Percentiles rank a stretch among this genome's conserved stretches.
These are phyloP conservation scores for Candida pseudoviswanathii DNA, from an alignment of 1,139 yeast species.

Conservation along the genomic window DNA sequence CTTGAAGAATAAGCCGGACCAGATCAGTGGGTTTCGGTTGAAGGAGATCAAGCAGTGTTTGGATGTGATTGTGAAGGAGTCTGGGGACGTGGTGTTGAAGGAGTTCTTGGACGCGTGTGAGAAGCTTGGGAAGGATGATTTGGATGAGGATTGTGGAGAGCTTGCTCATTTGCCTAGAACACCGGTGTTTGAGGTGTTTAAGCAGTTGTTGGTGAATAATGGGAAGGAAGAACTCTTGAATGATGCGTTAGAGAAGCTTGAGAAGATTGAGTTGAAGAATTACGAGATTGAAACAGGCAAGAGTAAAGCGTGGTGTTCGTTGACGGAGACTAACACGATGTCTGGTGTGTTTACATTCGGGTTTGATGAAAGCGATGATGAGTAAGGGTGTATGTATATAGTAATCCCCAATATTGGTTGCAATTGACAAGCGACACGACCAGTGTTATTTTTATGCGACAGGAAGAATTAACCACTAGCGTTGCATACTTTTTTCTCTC, in stretches of 20 bases:
- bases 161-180: constrained; percentile 39
- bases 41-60: constrained; percentile 48
- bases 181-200: constrained; percentile 62
- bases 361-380: constrained; percentile 29
- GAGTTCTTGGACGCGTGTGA: constrained; percentile 22
- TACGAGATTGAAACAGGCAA: constrained; percentile 20
- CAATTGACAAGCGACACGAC: neutral
- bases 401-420: too few species aligned
- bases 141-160: constrained; percentile 50
- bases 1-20: constrained; percentile 64
- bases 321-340: constrained; percentile 16
- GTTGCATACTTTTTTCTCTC: neutral
- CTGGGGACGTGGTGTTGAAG: constrained; percentile 15
- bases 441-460: too few species aligned
- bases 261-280: constrained; percentile 17
- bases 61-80: constrained; percentile 16
- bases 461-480: neutral
- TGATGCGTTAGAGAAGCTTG: constrained; percentile 34
- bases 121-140: constrained; percentile 17
- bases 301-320: constrained; percentile 27
- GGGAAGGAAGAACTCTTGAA: constrained; percentile 36
- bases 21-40: constrained; percentile 78
- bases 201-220: constrained; percentile 40
- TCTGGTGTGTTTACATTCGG: constrained; percentile 29
- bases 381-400: too few species aligned